Base-by-base conservation (phyloP, 768 basidiomycete genomes). In the Mycena albidolilacea region DNA sequence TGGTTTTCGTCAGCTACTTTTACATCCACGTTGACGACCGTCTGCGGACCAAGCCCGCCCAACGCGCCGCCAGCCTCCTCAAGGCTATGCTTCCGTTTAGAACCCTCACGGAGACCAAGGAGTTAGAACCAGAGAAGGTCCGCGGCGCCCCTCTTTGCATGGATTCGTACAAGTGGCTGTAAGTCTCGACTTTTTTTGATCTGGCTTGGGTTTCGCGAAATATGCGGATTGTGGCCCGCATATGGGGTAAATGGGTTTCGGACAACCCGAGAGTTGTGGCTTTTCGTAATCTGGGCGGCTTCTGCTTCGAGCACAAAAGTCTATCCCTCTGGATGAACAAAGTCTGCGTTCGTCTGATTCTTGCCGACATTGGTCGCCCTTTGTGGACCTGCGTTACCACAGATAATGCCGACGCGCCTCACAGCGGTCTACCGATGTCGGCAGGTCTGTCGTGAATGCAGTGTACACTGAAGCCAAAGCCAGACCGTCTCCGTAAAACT, bases 141-240 rank as follows among this genome's bases (percentile, higher is more conserved):
- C 88, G 89, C 68, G 91, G 89, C 30, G 85, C 85, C 17, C 96
- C 98, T 2, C 86, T 99, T 9, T 93, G 93, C 82, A 98, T 97
- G 95, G 86, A 86, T 0, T 95, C 95, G n/a, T 98, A 97, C 89
- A 92, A 96, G 81, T 97, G 96, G 93, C 87, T 99, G 87, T 93
- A 77, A 82, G 91, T 83, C 19, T 30, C 30, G 30, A 30, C 30
- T 44, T 12, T 59, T 59, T 12, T 52, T 52, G 41, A 7, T 62
- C 14, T 48, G 46, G 46, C 46, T 48, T 48, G 15, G 46, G 46
- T 19, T 30, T 30, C 30, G 30, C 7, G 14, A 43, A 43, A 43
- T 43, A 43, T 43, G 41, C 14, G 30, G 30, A 30, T 30, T 30
- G 30, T 30, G 30, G 30, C 30, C 30, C 2, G 30, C 30, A 30